These are phyloP conservation scores for Lactarius deliciosus DNA, from an alignment of 768 basidiomycete genomes.

Conservation along the genomic window DNA sequence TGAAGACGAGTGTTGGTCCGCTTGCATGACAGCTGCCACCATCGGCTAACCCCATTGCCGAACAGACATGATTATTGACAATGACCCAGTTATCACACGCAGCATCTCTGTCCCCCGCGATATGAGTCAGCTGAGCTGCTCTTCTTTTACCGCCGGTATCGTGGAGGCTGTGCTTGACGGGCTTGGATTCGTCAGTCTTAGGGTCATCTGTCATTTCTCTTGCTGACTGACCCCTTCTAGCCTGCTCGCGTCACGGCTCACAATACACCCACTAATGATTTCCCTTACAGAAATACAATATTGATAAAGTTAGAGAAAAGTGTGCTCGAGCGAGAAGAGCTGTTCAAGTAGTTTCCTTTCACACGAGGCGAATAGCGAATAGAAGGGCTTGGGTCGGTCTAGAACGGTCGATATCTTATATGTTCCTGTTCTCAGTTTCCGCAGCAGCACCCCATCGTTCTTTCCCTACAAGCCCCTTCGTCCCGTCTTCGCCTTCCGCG, in stretches of 20 bases:
- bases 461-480: slow-evolving; percentile 1
- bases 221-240: slow-evolving; percentile 43
- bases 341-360: slow-evolving; percentile 58
- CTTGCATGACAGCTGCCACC: slow-evolving; percentile 5
- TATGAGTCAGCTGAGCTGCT: slow-evolving; percentile 91
- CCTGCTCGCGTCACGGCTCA: slow-evolving; percentile 97
- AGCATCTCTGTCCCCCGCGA: slow-evolving; percentile 93
- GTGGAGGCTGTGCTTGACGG: slow-evolving; percentile 97
- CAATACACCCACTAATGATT: slow-evolving; percentile 78
- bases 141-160: slow-evolving; percentile 96
- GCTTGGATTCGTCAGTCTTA: slow-evolving; percentile 82
- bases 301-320: slow-evolving; percentile 94
- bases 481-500: slow-evolving; percentile 12
- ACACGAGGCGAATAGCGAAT: slow-evolving; percentile 12
- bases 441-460: neutral
- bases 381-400: slow-evolving; percentile 11
- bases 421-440: neutral
- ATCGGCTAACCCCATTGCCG: slow-evolving; percentile 17
- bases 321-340: slow-evolving; percentile 90
- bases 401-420: slow-evolving; percentile 22
- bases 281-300: slow-evolving; percentile 88
- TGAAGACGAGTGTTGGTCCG: slow-evolving; percentile 83
- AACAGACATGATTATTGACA: slow-evolving; percentile 96
- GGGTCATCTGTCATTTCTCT: neutral
- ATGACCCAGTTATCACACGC: slow-evolving; percentile 89